Conservation (phyloP, 2,329 filamentous ascomycete genomes). For the Aspergillus brasiliensis region DNA sequence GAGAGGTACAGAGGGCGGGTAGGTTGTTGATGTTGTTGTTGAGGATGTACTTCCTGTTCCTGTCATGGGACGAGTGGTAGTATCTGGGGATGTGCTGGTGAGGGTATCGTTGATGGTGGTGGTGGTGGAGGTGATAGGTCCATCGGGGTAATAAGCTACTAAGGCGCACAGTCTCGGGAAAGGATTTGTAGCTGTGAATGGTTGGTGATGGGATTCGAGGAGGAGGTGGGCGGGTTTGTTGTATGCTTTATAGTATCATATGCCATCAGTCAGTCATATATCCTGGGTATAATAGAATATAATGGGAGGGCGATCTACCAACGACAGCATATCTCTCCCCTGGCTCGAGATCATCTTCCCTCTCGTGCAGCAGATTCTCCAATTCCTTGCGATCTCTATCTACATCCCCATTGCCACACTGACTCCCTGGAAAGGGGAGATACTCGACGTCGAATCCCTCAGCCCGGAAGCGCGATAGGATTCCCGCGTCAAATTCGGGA, state of each 20-base stretch:
- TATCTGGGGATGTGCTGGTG: constrained; percentile 27
- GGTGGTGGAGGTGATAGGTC: neutral
- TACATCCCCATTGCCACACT: constrained; percentile 15
- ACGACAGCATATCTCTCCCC: constrained; percentile 62
- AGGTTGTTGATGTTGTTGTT: constrained; percentile 21
- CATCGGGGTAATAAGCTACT: constrained; percentile 59
- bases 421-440: constrained; percentile 45
- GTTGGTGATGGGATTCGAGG: constrained; percentile 46
- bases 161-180: constrained; percentile 59
- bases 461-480: constrained; percentile 55
- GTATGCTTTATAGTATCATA: constrained; percentile 52
- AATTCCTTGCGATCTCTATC: constrained; percentile 55
- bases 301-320: constrained; percentile 44
- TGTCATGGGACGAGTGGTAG: constrained; percentile 12
- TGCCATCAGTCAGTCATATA: neutral
- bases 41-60: constrained; percentile 28
- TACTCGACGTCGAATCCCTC: constrained; percentile 63
- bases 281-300: neutral
- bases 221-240: constrained; percentile 59
- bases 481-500: constrained; percentile 53
- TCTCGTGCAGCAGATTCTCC: constrained; percentile 51
- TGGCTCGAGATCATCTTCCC: constrained; percentile 56
- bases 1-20: constrained; percentile 18
- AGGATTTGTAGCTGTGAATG: constrained; percentile 54
- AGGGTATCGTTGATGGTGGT: constrained; percentile 4